Evolutionary conservation across 805 yeast genomes (phyloP), one percentile per base, ranked within the genome.

Genomic region (Lipomyces sp.): DNA sequence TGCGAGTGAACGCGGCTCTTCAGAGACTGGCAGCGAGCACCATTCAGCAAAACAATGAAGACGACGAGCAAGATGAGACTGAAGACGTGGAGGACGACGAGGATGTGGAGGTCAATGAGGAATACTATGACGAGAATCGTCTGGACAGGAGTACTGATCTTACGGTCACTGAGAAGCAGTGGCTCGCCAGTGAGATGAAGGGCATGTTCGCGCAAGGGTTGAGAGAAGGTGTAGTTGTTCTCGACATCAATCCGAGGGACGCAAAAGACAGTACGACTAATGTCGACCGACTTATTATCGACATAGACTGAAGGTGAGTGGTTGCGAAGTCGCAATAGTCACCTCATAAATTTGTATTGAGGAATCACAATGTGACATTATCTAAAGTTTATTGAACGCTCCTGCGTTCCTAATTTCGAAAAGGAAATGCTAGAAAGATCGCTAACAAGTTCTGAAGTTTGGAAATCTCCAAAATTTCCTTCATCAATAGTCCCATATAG

Each of bases 61-160:
- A 52, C 8, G 47, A 61, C 36, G 47, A 55, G 24, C 54, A 64
- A 10, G 49, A 53, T 5, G 38, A 63, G 49, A 61, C 55, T 51
- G 57, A 58, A 49, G 38, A 59, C 61, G 35, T 53, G 48, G 43
- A 65, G 60, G n/a, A n/a, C n/a, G n/a, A n/a, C n/a, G 33, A 58
- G n/a, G 24, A 6, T 7, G 45, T 37, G 14, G 61, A 45, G 7
- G 42, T 33, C 28, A n/a, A 65, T 21, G 62, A 66, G 1, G 63
- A 70, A 34, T 71, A 74, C 55, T 74, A 70, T 32, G 73, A 73
- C 0, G 62, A 60, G 39, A 73, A 70, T 28, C 70, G 73, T 48
- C 59, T 71, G 34, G 64, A 49, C 21, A 13, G 18, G 2, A 13
- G 4, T 7, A 22, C 22, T 18, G 39, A 59, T 22, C 58, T 62